These are phyloP conservation scores for Thyridium curvatum DNA, from an alignment of 2,329 filamentous ascomycete genomes.

Conservation along the genomic window DNA sequence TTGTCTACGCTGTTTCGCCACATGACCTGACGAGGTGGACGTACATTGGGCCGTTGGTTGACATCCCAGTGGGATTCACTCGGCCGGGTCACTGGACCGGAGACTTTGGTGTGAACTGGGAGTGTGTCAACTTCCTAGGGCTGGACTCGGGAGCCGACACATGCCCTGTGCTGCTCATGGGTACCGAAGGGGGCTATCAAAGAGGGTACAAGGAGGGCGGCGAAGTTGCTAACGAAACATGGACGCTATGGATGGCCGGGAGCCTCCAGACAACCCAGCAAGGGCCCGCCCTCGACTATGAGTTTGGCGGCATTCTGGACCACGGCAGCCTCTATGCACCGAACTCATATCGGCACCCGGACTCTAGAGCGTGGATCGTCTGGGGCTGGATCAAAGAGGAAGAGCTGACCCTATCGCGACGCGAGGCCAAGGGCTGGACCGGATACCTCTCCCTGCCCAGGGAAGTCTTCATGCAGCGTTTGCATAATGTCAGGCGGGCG, in stretches of 20 bases:
- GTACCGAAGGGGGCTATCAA: slow-evolving; percentile 30
- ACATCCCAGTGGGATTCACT: slow-evolving; percentile 27
- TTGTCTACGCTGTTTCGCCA: slow-evolving; percentile 36
- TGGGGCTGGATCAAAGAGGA: slow-evolving; percentile 47
- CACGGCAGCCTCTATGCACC: slow-evolving; percentile 42
- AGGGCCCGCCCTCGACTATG: slow-evolving; percentile 17
- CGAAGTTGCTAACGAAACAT: slow-evolving; percentile 3
- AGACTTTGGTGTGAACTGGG: slow-evolving; percentile 45
- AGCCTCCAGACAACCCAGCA: slow-evolving; percentile 9
- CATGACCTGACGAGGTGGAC: slow-evolving; percentile 33
- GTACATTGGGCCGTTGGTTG: slow-evolving; percentile 34
- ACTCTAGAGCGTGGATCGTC: slow-evolving; percentile 29
- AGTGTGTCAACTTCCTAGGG: slow-evolving; percentile 39
- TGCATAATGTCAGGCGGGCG: slow-evolving; percentile 26
- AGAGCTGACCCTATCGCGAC: slow-evolving; percentile 33
- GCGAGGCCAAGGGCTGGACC: slow-evolving; percentile 40
- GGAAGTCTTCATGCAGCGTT: slow-evolving; percentile 30
- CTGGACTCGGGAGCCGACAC: slow-evolving; percentile 22
- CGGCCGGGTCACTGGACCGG: slow-evolving; percentile 37
- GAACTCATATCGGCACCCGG: slow-evolving; percentile 39
- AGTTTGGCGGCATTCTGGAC: slow-evolving; percentile 38
- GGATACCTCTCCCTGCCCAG: slow-evolving; percentile 39
- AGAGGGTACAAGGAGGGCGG: slow-evolving; percentile 8
- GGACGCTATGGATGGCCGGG: slow-evolving; percentile 36
- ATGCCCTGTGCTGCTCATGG: slow-evolving; percentile 35